Base-by-base conservation (phyloP, 208 protist species). In the Trypanosomatidae sp. region DNA sequence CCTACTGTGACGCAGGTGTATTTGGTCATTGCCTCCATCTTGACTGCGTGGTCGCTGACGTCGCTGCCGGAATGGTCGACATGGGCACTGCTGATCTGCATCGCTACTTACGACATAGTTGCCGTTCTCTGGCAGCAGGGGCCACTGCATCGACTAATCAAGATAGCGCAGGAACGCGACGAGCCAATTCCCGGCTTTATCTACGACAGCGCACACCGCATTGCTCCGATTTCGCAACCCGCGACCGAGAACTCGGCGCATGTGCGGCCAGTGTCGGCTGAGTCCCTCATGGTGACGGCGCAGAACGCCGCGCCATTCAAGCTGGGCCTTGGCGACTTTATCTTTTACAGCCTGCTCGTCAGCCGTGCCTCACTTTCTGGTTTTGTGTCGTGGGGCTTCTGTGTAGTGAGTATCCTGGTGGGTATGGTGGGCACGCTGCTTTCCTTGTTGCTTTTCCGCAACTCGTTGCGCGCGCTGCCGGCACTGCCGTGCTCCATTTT, bases 271-370 rank as follows among this genome's bases (percentile, higher is more conserved):
- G 7, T 59, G 28, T 30, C 74, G 13, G 33, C 60, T n/a, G 67
- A 68, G 71, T n/a, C 56, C 12, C 25, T 66, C 49, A 67, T 67
- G 55, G 5, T 9, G 9, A 74, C 47, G 0, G 47, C 70, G 39
- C 56, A 62, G 25, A 53, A 69, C 59, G 58, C 68, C 39, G 53
- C 71, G 3, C 86, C 89, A 12, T 90, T 93, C 77, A 88, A 95
- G 71, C 80, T 97, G 0, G 93, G 93, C 5, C 70, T 97, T 12
- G 93, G 93, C 19, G 93, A 97, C 72, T 96, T 97, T 64, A 87
- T 95, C 41, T 97, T 97, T 80, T 97, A 95, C 78, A 87, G 87
- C 68, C 66, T 97, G 30, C 79, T 97, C 49, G 84, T 90, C 33
- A 90, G 85, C 25, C 85, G 77, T 47, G 87, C 90, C 12, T 82